A percentile compares a stretch with the other conserved stretches of the same genome.
Evolutionary conservation across 1,284 basidiomycete genomes (phyloP).

Genomic region (Rhodotorula sp.): DNA sequence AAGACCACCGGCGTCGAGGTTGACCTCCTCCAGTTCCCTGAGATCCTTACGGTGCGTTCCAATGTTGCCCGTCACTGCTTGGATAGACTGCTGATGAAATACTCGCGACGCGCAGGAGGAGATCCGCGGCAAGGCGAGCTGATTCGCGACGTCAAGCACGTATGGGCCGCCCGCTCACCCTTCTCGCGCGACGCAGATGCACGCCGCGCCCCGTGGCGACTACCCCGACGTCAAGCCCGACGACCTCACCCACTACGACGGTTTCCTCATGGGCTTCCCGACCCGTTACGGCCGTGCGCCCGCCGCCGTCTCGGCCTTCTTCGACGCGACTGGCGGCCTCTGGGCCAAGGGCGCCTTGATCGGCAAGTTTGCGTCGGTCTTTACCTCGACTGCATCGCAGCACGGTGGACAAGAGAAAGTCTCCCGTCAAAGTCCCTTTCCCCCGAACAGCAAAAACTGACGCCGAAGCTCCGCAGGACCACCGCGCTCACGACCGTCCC

Average conservation of each 20-base stretch:
- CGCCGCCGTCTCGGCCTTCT: slow-evolving; percentile 54
- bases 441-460: too few species aligned
- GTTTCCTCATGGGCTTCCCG: slow-evolving; percentile 9
- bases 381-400: slow-evolving; percentile 25
- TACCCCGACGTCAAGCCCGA: slow-evolving; percentile 70
- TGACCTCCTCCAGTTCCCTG: slow-evolving; percentile 31
- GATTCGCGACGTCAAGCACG: not conserved
- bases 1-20: slow-evolving; percentile 64
- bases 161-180: not conserved
- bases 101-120: slow-evolving; percentile 55
- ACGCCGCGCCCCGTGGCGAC: slow-evolving; percentile 62
- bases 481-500: slow-evolving; percentile 52
- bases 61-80: slow-evolving; percentile 49
- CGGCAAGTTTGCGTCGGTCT: slow-evolving; percentile 65
- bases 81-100: not conserved
- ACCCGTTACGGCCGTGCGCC: slow-evolving; percentile 55
- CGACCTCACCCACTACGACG: slow-evolving; percentile 53
- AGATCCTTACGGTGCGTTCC: slow-evolving; percentile 56
- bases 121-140: slow-evolving; percentile 58
- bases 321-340: slow-evolving; percentile 61
- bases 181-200: slow-evolving; percentile 53
- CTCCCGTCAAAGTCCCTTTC: too few species aligned
- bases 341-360: slow-evolving; percentile 63
- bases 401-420: slow-evolving; percentile 51
- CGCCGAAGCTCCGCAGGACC: slow-evolving; percentile 39